phyloP scores from a whole-genome alignment of 2,329 filamentous ascomycete genomes.

The Zopfia rhizophila region DNA sequence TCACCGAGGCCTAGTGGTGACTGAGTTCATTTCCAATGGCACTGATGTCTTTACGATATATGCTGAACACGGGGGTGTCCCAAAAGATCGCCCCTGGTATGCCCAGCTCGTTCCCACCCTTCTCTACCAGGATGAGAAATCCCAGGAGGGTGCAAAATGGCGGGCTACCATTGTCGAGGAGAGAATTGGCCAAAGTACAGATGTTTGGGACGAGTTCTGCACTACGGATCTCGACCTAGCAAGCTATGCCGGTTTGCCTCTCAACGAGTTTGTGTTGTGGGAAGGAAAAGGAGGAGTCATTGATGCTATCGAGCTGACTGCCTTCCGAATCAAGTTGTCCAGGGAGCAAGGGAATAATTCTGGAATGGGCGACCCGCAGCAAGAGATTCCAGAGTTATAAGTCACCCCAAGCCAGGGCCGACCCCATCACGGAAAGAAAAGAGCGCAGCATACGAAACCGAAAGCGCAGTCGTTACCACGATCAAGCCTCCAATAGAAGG shows the following conservation, averaged over 20 bases:
- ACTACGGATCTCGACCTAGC: conserved; percentile 41
- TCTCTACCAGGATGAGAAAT: conserved; percentile 36
- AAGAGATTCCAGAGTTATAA: conserved; percentile 12
- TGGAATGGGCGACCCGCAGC: not conserved
- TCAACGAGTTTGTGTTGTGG: conserved; percentile 53
- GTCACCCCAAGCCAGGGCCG: too few relatives aligned
- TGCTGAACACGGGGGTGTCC: not conserved
- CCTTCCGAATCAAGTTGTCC: conserved; percentile 42
- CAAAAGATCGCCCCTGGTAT: conserved; percentile 22
- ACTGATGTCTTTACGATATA: conserved; percentile 34
- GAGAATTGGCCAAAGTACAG: conserved; percentile 15
- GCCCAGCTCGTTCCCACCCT: conserved; percentile 41
- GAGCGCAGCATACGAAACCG: too few relatives aligned
- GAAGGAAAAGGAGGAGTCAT: conserved; percentile 25
- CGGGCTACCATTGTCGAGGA: conserved; percentile 33
- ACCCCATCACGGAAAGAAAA: too few relatives aligned
- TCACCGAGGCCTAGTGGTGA: conserved; percentile 39
- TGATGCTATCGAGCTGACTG: conserved; percentile 44
- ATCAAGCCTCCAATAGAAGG: too few relatives aligned
- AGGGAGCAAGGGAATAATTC: conserved; percentile 4
- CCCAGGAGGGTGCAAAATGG: conserved; percentile 49
- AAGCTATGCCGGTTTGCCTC: conserved; percentile 44
- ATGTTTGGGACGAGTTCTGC: conserved; percentile 51
- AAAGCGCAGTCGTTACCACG: too few relatives aligned
- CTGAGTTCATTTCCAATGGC: conserved; percentile 41